phyloP scores from a whole-genome alignment of 345 rosid genomes.

The Cardamine resedifolia region DNA sequence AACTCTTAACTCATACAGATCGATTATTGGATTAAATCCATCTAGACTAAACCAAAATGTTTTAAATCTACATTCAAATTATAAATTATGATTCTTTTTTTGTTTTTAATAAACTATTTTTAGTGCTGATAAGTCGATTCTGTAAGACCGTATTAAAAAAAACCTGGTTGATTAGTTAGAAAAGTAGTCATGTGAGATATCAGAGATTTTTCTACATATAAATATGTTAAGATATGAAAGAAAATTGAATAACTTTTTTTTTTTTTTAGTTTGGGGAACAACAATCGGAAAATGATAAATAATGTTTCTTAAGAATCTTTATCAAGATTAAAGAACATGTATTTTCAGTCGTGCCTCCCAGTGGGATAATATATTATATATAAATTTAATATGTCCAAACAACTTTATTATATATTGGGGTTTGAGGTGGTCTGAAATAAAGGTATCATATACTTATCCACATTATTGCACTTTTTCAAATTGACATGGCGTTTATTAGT shows the following conservation, averaged over 20 bases:
- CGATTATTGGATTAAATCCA: neutral
- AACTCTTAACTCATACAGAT: neutral
- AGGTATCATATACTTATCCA: neutral
- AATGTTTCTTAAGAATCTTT: neutral
- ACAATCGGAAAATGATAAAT: neutral
- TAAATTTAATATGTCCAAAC: neutral
- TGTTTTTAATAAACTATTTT: neutral
- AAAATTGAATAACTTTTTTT: neutral
- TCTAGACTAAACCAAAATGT: neutral
- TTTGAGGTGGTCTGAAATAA: conserved; percentile 8
- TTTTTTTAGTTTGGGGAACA: neutral
- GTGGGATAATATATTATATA: neutral
- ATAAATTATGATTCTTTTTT: neutral
- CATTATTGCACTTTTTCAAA: conserved; percentile 9
- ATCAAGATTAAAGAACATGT: neutral
- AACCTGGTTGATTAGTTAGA: neutral
- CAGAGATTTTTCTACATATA: neutral
- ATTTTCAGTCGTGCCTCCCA: conserved; percentile 8
- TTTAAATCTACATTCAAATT: too few species aligned
- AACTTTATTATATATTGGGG: neutral
- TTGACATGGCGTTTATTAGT: conserved; percentile 32
- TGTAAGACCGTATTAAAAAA: neutral
- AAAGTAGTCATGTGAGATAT: neutral
- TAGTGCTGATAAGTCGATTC: neutral
- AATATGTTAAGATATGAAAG: neutral